Percentiles rank a stretch among this genome's conserved stretches.
Conservation (phyloP, 331 rosid genomes). For the Cydonia oblonga region DNA sequence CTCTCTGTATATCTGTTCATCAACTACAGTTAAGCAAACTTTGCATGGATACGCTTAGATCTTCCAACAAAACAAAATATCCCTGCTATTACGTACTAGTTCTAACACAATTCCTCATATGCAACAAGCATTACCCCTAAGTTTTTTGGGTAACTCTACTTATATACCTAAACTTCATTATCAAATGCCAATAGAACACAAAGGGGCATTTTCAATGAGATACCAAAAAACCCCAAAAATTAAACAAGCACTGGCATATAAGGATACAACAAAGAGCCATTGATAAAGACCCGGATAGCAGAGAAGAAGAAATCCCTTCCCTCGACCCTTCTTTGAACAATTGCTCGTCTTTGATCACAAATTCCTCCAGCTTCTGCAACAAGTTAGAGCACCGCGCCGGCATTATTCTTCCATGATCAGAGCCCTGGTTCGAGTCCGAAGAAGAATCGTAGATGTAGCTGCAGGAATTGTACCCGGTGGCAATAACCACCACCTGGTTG, state of each 20-base stretch:
- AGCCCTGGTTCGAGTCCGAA: slow-evolving; percentile 25
- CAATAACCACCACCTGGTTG: slow-evolving; percentile 72
- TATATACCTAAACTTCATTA: neutral
- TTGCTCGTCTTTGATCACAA: slow-evolving; percentile 40
- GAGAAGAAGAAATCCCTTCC: slow-evolving; percentile 40
- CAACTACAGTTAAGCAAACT: slow-evolving; percentile 34
- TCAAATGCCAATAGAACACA: neutral
- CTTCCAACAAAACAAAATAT: slow-evolving; percentile 1
- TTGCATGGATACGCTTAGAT: neutral
- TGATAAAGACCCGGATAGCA: slow-evolving; percentile 78
- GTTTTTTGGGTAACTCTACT: neutral
- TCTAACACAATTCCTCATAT: neutral
- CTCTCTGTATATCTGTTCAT: slow-evolving; percentile 71
- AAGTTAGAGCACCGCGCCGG: slow-evolving; percentile 59
- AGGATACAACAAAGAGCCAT: slow-evolving; percentile 95
- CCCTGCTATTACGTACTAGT: neutral
- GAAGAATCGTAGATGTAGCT: slow-evolving; percentile 55
- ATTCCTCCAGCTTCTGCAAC: slow-evolving; percentile 59
- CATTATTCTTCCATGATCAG: slow-evolving; percentile 48
- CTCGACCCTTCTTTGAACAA: slow-evolving; percentile 27
- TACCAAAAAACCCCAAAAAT: neutral
- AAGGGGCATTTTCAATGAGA: neutral
- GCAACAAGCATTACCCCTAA: neutral
- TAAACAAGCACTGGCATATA: neutral
- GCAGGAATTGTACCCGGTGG: slow-evolving; percentile 83